A percentile compares a stretch with the other conserved stretches of the same genome.
Evolutionary conservation across 2,329 filamentous ascomycete genomes (phyloP).

Genomic region (Pyrenophora tritici-repentis): DNA sequence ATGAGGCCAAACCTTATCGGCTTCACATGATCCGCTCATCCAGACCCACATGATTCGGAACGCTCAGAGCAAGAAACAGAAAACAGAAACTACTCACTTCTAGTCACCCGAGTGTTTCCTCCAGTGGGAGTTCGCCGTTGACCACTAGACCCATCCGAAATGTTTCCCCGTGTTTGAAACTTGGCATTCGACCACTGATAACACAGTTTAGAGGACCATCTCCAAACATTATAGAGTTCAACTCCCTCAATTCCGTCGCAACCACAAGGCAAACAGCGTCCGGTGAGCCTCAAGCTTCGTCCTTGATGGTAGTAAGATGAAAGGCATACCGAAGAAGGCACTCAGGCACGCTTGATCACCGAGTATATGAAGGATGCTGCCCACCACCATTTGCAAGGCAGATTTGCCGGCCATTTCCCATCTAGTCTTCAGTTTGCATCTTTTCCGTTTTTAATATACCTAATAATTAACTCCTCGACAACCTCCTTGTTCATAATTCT

Average conservation of each 20-base stretch:
- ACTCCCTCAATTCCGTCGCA: background rate
- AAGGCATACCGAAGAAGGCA: background rate
- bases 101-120: background rate
- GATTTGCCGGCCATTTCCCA: constrained; percentile 13
- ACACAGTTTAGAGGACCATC: constrained; percentile 10
- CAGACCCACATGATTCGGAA: constrained; percentile 1
- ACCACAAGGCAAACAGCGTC: constrained; percentile 2
- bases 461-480: background rate
- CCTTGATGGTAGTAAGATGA: background rate
- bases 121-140: background rate
- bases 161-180: constrained; percentile 13
- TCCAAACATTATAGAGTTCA: background rate
- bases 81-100: background rate
- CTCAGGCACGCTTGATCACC: background rate
- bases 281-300: constrained; percentile 4
- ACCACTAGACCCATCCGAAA: background rate
- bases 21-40: too few relatives aligned
- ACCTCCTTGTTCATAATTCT: background rate
- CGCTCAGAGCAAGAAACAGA: constrained; percentile 1
- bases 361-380: constrained; percentile 5
- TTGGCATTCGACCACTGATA: constrained; percentile 19
- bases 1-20: background rate
- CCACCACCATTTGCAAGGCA: background rate
- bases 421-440: background rate
- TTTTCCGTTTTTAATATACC: background rate